Conservation (phyloP, 2,329 filamentous ascomycete species). For the Metarhizium anisopliae region DNA sequence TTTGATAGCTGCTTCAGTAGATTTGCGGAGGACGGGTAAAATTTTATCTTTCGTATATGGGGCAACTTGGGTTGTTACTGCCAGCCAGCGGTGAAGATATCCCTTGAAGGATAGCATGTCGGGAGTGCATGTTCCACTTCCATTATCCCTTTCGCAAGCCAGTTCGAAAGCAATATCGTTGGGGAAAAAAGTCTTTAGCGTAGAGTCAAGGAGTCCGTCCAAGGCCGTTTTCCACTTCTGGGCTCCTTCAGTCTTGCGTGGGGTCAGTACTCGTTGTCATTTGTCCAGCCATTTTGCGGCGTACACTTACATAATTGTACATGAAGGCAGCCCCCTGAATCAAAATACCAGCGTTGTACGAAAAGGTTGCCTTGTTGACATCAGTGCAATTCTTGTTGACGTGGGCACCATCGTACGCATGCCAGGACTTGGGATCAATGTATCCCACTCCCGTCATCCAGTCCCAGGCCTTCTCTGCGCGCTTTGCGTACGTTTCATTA, state of each 20-base stretch:
- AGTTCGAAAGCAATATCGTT: slow-evolving; percentile 55
- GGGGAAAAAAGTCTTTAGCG: slow-evolving; percentile 43
- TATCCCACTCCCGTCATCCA: slow-evolving; percentile 48
- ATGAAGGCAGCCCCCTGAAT: slow-evolving; percentile 57
- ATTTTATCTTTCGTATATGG: slow-evolving; percentile 48
- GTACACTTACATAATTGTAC: slow-evolving; percentile 49
- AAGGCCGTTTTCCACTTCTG: slow-evolving; percentile 47
- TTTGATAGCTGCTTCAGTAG: slow-evolving; percentile 48
- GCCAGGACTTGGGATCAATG: slow-evolving; percentile 50
- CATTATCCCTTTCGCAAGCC: slow-evolving; percentile 53
- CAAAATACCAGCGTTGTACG: slow-evolving; percentile 56
- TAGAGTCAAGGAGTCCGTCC: slow-evolving; percentile 43
- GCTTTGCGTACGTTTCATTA: slow-evolving; percentile 55
- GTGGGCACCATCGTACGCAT: slow-evolving; percentile 57
- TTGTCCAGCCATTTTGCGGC: no score
- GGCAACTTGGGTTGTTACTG: slow-evolving; percentile 50
- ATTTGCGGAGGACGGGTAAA: slow-evolving; percentile 46
- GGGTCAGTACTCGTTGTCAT: slow-evolving; percentile 8
- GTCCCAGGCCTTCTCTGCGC: slow-evolving; percentile 53
- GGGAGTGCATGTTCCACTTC: slow-evolving; percentile 49
- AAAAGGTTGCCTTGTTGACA: slow-evolving; percentile 55
- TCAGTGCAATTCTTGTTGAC: slow-evolving; percentile 49
- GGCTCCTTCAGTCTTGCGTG: slow-evolving; percentile 38
- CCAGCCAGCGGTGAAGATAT: slow-evolving; percentile 57
- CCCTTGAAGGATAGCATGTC: slow-evolving; percentile 71